A percentile compares a stretch with the other conserved stretches of the same genome.
Conservation (phyloP, 192 early-diverging fungal genomes). For the Tieghemiomyces parasiticus region DNA sequence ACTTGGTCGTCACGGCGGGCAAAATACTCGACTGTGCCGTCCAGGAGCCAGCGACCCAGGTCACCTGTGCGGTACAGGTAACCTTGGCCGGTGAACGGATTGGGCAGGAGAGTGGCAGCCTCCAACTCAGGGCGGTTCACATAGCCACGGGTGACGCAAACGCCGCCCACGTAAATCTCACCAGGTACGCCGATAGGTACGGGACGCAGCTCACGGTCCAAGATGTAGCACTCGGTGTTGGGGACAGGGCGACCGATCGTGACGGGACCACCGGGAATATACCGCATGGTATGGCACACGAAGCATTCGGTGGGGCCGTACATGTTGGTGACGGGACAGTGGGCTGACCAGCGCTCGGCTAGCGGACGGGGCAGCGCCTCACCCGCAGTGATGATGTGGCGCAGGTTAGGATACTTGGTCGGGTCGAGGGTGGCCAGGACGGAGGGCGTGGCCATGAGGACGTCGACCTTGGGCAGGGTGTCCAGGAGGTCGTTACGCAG, state of each 20-base stretch:
- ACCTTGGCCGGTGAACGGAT: neutral
- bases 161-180: slow-evolving; percentile 18
- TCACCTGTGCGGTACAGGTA: neutral
- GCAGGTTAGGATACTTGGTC: neutral
- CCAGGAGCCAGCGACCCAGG: slow-evolving; percentile 1
- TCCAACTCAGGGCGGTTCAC: neutral
- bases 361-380: neutral
- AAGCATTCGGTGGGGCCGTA: neutral
- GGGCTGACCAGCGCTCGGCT: neutral
- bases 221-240: slow-evolving; percentile 17
- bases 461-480: neutral
- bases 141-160: neutral
- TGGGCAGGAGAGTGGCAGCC: neutral
- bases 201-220: slow-evolving; percentile 13
- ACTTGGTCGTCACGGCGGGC: slow-evolving; percentile 3
- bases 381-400: neutral
- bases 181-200: slow-evolving; percentile 19
- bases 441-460: neutral
- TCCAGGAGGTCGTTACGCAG: neutral
- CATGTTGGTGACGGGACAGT: neutral
- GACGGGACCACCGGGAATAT: neutral
- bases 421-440: neutral
- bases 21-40: neutral
- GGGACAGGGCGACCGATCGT: slow-evolving; percentile 17
- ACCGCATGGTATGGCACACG: neutral